Evolutionary conservation across 2,329 filamentous ascomycete genomes (phyloP).

Genomic region (Fusarium sp.): DNA sequence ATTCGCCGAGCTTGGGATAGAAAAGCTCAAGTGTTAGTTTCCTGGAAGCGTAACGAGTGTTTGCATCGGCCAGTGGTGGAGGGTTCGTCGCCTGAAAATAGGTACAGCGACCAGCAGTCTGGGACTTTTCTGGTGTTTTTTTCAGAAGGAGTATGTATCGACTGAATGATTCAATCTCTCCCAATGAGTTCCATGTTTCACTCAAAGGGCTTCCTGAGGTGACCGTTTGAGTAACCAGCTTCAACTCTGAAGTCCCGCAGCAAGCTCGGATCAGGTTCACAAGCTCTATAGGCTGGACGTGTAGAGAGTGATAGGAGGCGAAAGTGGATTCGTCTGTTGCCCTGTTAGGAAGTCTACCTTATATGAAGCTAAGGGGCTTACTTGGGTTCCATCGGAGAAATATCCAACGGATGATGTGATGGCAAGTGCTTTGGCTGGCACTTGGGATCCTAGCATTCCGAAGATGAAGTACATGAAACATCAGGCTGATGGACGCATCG

Average conservation of each 20-base stretch:
- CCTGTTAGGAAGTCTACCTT: not conserved
- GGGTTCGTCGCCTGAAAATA: constrained; percentile 14
- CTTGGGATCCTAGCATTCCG: constrained; percentile 77
- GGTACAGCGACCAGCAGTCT: constrained; percentile 1
- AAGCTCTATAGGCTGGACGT: constrained; percentile 74
- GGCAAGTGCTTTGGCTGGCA: constrained; percentile 74
- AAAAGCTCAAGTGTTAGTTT: constrained; percentile 67
- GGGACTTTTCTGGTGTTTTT: constrained; percentile 16
- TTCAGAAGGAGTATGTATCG: constrained; percentile 68
- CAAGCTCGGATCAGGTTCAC: constrained; percentile 77
- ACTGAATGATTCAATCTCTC: constrained; percentile 58
- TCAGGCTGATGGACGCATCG: constrained; percentile 82
- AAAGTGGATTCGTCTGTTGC: constrained; percentile 75
- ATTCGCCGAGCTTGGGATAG: constrained; percentile 63
- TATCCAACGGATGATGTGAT: constrained; percentile 83
- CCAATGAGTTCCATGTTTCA: constrained; percentile 61
- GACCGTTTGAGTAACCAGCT: constrained; percentile 47
- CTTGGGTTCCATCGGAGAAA: constrained; percentile 85
- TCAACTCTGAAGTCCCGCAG: constrained; percentile 63
- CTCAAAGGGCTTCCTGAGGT: constrained; percentile 61
- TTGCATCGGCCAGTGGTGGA: constrained; percentile 46
- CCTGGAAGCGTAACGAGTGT: constrained; percentile 56
- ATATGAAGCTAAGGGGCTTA: constrained; percentile 54
- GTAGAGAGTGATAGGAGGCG: constrained; percentile 72
- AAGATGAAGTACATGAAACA: constrained; percentile 75